These are phyloP conservation scores for Lasiodiplodia hormozganensis DNA, from an alignment of 2,329 filamentous ascomycete species.

Conservation along the genomic window DNA sequence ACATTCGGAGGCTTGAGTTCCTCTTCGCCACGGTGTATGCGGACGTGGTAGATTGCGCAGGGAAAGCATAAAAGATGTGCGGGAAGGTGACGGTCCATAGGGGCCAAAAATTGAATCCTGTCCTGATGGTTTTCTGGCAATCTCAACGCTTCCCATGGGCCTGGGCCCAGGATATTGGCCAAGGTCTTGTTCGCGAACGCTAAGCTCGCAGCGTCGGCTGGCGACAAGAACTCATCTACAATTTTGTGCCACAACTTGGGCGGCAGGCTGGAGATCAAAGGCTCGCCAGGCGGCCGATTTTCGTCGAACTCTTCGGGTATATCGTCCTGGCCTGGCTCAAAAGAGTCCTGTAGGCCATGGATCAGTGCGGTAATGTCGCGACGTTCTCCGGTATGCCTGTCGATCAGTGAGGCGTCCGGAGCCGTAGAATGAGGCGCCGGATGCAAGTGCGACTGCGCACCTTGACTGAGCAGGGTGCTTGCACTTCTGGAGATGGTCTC, in stretches of 20 bases:
- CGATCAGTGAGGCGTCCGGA: slow-evolving; percentile 9
- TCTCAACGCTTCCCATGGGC: slow-evolving; percentile 48
- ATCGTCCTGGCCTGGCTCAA: slow-evolving; percentile 40
- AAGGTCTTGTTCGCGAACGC: slow-evolving; percentile 58
- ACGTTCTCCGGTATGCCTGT: slow-evolving; percentile 30
- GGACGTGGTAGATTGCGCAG: slow-evolving; percentile 62
- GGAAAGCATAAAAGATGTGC: slow-evolving; percentile 66
- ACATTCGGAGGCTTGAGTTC: slow-evolving; percentile 60
- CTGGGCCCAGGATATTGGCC: slow-evolving; percentile 49
- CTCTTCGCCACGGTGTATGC: slow-evolving; percentile 61
- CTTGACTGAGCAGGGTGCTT: slow-evolving; percentile 2
- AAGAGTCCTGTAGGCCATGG: slow-evolving; percentile 46
- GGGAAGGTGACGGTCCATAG: slow-evolving; percentile 60
- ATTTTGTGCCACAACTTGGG: slow-evolving; percentile 56
- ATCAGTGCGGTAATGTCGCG: slow-evolving; percentile 47
- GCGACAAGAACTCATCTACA: slow-evolving; percentile 46
- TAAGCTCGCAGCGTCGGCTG: slow-evolving; percentile 57
- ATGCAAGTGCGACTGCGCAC: neutral
- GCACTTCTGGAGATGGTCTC: slow-evolving; percentile 24
- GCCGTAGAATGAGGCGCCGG: neutral
- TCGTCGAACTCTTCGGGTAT: slow-evolving; percentile 40
- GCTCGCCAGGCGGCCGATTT: slow-evolving; percentile 34
- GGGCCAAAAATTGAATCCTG: slow-evolving; percentile 59
- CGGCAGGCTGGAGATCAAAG: slow-evolving; percentile 53
- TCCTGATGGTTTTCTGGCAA: slow-evolving; percentile 50